Evolutionary conservation across 495 filamentous ascomycete genomes (phyloP), one percentile per base, ranked within the genome.

Genomic region (Penicillium manginii): DNA sequence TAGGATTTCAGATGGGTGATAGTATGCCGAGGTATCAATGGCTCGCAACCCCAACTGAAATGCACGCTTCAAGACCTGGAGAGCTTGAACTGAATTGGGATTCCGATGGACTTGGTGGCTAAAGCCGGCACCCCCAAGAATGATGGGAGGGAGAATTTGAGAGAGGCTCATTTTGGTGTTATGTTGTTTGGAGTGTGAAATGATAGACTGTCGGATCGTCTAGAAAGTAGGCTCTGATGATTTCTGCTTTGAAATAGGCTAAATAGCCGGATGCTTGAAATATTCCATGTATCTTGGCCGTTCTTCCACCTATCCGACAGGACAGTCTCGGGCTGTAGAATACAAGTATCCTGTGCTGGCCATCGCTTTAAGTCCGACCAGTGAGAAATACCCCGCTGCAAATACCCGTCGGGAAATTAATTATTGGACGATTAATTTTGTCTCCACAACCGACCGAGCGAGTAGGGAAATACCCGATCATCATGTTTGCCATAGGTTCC

Each of bases 21-120:
- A 96, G 81, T 96, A 96, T 0, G 92, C 91, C 3, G 88, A 92
- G 1, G 92, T 96, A 76, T 96, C 92, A 76, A 96, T 94, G 40
- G 88, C 90, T 33, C 78, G 78, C 52, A 96, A 78, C 52, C 89
- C 90, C 21, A 85, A 79, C 40, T 83, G 73, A 29, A 96, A 81
- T 8, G 92, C 91, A 32, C 80, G 79, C 50, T 86, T 77, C 33
- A 96, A 84, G 43, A 96, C 88, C 50, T 78, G 74, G 39, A 80
- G 81, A 15, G 89, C 87, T 57, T 91, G 89, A 23, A 92, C 78
- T 18, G 78, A 68, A 58, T 78, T 84, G 1, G 90, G 88, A 67
- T 92, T 83, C 9, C 76, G 59, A 62, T 91, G 87, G 69, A 91
- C 91, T 68, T 93, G 91, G 60, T 81, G 78, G 77, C 92, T 94